Base-by-base conservation (phyloP, 805 yeast species). In the Schwanniomyces yamadae region DNA sequence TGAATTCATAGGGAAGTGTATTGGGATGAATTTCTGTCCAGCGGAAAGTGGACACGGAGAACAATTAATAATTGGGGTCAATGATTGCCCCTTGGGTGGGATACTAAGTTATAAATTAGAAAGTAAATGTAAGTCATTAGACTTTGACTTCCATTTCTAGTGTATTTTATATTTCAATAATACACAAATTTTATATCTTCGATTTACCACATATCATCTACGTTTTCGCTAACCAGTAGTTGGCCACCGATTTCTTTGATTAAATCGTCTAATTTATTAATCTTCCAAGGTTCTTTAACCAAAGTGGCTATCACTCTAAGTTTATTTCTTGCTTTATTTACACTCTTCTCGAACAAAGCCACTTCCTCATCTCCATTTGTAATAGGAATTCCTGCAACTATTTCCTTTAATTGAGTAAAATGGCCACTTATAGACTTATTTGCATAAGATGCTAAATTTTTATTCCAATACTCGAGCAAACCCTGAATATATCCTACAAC, bases 401-500 rank as follows among this genome's bases (percentile, higher is more conserved):
- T 36, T 54, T 65, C 48, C 44, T 50, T 34, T 59, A 70, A 26
- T 64, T 56, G 50, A 30, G 45, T 18, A 31, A 58, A 22, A 54
- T 57, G 54, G 60, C 36, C 34, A 11, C 34, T 37, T 16, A 62
- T 22, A 2, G 53, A 30, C 14, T 45, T 39, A 12, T 36, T 38
- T n/a, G 34, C 42, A 34, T 59, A 57, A 37, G 41, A 12, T 37
- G 28, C 39, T 2, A 49, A 17, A 19, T 54, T 39, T 6, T 33
- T 23, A 13, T 51, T 57, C 69, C 80, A 60, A 6, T 59, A 52
- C 11, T 60, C 57, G 14, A 75, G 53, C 26, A 81, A 49, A 12
- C 84, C 80, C 37, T 69, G 54, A 25, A 83, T 67, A 37, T 84
- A 80, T 0, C 97, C 97, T 1, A 89, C 54, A 0, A 85, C 53